These are phyloP conservation scores for Colletotrichum sp. DNA, from an alignment of 2,329 filamentous ascomycete genomes.

Conservation along the genomic window DNA sequence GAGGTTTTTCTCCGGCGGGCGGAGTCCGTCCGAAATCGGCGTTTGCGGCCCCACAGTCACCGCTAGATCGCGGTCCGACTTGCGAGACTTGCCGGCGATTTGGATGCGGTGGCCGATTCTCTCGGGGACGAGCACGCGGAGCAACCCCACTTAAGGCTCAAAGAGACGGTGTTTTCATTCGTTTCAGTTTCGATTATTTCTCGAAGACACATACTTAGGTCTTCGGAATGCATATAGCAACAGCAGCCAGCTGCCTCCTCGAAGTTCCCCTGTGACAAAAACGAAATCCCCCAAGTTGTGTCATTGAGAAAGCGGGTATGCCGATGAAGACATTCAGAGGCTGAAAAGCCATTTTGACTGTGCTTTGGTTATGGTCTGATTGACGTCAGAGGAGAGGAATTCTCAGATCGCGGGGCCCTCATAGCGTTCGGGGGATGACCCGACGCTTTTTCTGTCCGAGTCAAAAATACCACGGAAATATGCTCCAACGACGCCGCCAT, in stretches of 20 bases:
- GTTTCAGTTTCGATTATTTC: rapidly evolving
- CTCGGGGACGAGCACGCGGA: neutral
- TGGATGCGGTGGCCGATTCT: neutral
- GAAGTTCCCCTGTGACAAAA: rapidly evolving
- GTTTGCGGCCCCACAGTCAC: neutral
- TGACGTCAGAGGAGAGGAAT: neutral
- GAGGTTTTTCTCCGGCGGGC: constrained; percentile 8
- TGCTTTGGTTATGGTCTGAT: neutral
- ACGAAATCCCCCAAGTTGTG: neutral
- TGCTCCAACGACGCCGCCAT: neutral
- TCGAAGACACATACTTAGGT: rapidly evolving
- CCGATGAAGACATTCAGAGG: neutral
- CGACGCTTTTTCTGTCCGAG: neutral
- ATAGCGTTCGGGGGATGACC: neutral
- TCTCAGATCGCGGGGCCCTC: neutral
- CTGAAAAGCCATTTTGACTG: neutral
- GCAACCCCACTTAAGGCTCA: rapidly evolving
- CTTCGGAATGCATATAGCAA: neutral
- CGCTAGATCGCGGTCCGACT: neutral
- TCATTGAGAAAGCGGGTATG: neutral
- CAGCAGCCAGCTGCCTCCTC: neutral
- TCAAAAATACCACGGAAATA: neutral
- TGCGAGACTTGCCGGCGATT: neutral
- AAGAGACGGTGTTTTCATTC: neutral
- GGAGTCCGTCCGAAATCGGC: constrained; percentile 16